These are phyloP conservation scores for Ustilago cynodontis DNA, from an alignment of 1,284 basidiomycete genomes.

Conservation along the genomic window DNA sequence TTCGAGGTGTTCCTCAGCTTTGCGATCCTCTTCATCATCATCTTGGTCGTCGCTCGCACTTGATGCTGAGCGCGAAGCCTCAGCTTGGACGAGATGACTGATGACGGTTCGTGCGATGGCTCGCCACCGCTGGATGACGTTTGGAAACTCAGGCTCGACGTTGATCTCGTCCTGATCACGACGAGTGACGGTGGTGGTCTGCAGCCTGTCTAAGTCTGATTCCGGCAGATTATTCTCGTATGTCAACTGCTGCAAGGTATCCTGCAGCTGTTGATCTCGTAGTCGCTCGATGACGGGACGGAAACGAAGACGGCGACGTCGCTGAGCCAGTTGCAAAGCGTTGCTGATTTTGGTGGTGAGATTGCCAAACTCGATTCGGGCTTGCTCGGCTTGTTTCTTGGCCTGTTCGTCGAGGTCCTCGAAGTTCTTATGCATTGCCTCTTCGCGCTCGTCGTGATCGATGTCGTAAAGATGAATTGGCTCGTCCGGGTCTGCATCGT, in stretches of 20 bases:
- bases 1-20: not conserved
- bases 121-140: not conserved
- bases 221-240: not conserved
- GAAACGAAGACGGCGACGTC: slow-evolving; percentile 9
- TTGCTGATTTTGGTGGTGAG: not conserved
- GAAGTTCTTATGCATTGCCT: not conserved
- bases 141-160: not conserved
- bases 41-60: not conserved
- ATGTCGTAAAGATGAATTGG: not conserved
- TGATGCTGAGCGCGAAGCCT: not conserved
- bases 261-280: not conserved
- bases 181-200: not conserved
- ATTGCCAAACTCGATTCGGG: not conserved
- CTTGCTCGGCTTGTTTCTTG: not conserved
- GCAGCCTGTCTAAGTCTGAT: not conserved
- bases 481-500: not conserved
- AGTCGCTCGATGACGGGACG: not conserved
- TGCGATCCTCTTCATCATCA: not conserved
- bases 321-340: not conserved
- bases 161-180: not conserved
- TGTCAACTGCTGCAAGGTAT: not conserved
- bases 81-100: not conserved
- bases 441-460: not conserved
- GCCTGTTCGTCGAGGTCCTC: not conserved
- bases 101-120: not conserved